Conservation (phyloP, 202 grass and related monocot genomes). For the Setaria italica region DNA sequence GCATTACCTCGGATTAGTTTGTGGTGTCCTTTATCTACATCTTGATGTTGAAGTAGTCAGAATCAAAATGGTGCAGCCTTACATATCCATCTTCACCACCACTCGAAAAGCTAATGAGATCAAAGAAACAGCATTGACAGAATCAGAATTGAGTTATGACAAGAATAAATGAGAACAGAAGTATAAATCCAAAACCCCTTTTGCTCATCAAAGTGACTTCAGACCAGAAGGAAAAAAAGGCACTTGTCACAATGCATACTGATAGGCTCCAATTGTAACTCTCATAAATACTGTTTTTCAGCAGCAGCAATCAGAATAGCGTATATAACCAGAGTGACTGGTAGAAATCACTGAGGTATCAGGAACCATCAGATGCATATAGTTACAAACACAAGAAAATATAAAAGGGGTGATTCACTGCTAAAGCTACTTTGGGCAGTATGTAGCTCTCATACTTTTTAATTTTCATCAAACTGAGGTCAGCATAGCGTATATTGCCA, state of each 20-base stretch:
- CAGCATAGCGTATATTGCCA: conserved; percentile 55
- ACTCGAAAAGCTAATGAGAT: conserved; percentile 65
- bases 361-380: not conserved
- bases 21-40: conserved; percentile 46
- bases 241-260: not conserved
- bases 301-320: conserved; percentile 54
- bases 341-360: conserved; percentile 44
- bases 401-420: not conserved
- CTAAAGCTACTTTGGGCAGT: not conserved
- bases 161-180: conserved; percentile 18
- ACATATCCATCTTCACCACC: conserved; percentile 99
- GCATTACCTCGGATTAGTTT: conserved; percentile 29
- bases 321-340: conserved; percentile 51
- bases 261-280: conserved; percentile 16
- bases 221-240: not conserved
- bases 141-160: not conserved
- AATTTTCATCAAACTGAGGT: conserved; percentile 38
- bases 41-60: conserved; percentile 83
- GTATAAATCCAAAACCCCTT: not conserved
- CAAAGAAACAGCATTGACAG: not conserved
- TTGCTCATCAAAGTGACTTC: not conserved
- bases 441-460: conserved; percentile 44
- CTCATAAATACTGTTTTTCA: conserved; percentile 51
- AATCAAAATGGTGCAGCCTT: conserved; percentile 90
- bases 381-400: not conserved